phyloP scores from a whole-genome alignment of 2,329 filamentous ascomycete species.

The Penicillium decumbens region DNA sequence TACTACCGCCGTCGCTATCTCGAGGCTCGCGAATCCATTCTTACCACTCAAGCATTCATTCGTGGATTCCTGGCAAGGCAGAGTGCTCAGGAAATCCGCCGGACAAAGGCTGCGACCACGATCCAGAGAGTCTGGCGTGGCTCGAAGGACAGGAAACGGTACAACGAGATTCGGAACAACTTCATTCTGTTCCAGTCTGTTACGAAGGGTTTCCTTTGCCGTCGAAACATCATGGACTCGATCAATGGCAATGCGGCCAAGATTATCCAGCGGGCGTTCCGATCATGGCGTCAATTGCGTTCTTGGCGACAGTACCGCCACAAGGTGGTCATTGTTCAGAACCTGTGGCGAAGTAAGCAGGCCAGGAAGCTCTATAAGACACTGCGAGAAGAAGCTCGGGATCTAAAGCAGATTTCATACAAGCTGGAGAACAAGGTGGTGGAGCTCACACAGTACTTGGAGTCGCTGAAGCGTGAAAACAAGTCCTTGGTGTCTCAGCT shows the following conservation, averaged over 20 bases:
- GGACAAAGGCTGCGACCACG: constrained; percentile 79
- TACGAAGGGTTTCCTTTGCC: constrained; percentile 85
- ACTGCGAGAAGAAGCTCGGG: constrained; percentile 88
- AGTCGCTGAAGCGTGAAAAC: constrained; percentile 91
- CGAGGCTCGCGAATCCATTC: constrained; percentile 74
- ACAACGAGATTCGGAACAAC: constrained; percentile 71
- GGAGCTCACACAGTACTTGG: constrained; percentile 89
- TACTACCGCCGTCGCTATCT: constrained; percentile 92
- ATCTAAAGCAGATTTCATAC: constrained; percentile 99
- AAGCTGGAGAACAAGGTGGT: constrained; percentile 99
- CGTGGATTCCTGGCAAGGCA: constrained; percentile 75
- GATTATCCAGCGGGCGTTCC: constrained; percentile 86
- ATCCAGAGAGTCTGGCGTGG: constrained; percentile 96
- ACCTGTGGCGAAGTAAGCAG: constrained; percentile 78
- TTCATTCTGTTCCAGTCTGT: constrained; percentile 83
- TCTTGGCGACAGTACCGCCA: constrained; percentile 83
- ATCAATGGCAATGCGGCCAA: constrained; percentile 86
- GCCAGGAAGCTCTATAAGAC: constrained; percentile 84
- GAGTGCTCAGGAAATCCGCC: constrained; percentile 73
- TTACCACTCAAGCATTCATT: constrained; percentile 71
- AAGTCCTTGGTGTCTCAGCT: constrained; percentile 82
- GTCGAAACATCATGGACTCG: constrained; percentile 89
- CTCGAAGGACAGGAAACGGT: constrained; percentile 79
- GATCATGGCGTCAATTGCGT: constrained; percentile 70
- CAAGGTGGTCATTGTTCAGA: constrained; percentile 86